These are phyloP conservation scores for Pinus tabuliformis DNA, from an alignment of 75 land plant genomes.

Conservation along the genomic window DNA sequence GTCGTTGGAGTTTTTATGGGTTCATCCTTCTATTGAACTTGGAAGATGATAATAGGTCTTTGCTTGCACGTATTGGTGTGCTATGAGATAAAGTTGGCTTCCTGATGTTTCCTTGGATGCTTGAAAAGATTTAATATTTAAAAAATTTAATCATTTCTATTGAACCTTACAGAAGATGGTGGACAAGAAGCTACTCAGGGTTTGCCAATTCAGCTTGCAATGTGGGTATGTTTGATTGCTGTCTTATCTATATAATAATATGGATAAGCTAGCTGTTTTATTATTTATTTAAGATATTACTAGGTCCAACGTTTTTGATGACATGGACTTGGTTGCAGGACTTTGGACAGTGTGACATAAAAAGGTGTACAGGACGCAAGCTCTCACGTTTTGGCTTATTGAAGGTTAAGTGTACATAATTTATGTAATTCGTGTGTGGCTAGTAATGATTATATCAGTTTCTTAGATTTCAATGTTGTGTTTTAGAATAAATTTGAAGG, in stretches of 20 bases:
- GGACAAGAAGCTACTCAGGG: constrained; percentile 20
- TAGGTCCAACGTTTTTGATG: neutral
- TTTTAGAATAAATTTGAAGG: neutral
- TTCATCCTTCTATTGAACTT: too few species aligned
- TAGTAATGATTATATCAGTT: neutral
- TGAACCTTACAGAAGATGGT: neutral
- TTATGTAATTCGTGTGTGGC: neutral
- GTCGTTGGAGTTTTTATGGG: too few species aligned
- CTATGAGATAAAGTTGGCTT: too few species aligned
- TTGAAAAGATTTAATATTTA: too few species aligned
- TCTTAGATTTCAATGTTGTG: neutral
- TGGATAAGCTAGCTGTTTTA: neutral
- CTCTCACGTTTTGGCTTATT: constrained; percentile 81
- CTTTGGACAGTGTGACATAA: constrained; percentile 94
- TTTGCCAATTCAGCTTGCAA: constrained; percentile 51
- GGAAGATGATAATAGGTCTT: too few species aligned
- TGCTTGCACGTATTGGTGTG: too few species aligned
- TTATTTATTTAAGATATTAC: neutral
- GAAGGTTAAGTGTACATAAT: constrained; percentile 48
- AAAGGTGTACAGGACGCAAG: constrained; percentile 93
- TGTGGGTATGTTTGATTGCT: constrained; percentile 47
- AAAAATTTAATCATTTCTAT: too few species aligned
- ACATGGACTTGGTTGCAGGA: constrained; percentile 41
- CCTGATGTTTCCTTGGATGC: too few species aligned
- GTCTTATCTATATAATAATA: neutral